Evolutionary conservation across 208 protist genomes (phyloP).

Genomic region (Blechomonas ayalai): DNA sequence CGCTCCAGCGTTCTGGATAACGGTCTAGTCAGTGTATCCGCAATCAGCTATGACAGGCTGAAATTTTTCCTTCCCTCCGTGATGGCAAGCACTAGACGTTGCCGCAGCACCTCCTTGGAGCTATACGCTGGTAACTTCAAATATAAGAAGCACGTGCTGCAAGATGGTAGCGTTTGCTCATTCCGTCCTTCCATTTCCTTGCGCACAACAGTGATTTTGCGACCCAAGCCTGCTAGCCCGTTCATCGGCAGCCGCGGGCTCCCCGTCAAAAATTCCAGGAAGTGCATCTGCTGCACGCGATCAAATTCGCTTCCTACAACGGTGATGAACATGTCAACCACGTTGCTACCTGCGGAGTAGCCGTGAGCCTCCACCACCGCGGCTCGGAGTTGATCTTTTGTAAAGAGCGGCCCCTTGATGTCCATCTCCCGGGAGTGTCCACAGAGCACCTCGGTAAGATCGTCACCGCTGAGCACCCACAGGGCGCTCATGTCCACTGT

Average conservation of each 20-base stretch:
- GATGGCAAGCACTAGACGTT: slow-evolving; percentile 65
- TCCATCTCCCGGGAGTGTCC: slow-evolving; percentile 15
- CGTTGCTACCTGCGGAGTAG: slow-evolving; percentile 49
- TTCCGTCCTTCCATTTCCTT: slow-evolving; percentile 67
- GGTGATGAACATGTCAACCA: slow-evolving; percentile 61
- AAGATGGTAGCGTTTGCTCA: slow-evolving; percentile 80
- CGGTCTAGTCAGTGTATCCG: too few species aligned
- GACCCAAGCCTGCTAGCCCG: slow-evolving; percentile 57
- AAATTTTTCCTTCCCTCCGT: slow-evolving; percentile 83
- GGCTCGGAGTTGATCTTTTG: slow-evolving; percentile 40
- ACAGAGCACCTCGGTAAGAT: slow-evolving; percentile 51
- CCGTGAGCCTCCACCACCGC: slow-evolving; percentile 69
- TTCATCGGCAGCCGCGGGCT: slow-evolving; percentile 70
- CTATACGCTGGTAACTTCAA: slow-evolving; percentile 87
- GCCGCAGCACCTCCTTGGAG: slow-evolving; percentile 53
- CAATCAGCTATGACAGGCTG: slow-evolving; percentile 73
- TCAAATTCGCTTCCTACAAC: slow-evolving; percentile 67
- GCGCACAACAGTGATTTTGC: slow-evolving; percentile 74
- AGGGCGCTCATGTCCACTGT: slow-evolving; percentile 54
- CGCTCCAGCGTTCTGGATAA: background rate
- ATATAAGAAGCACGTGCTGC: slow-evolving; percentile 90
- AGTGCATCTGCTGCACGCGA: slow-evolving; percentile 56
- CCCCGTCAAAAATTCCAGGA: slow-evolving; percentile 90
- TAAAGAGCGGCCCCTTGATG: slow-evolving; percentile 40
- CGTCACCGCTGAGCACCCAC: slow-evolving; percentile 37